Conservation (phyloP, 345 rosid species). For the Chamaenerion angustifolium region DNA sequence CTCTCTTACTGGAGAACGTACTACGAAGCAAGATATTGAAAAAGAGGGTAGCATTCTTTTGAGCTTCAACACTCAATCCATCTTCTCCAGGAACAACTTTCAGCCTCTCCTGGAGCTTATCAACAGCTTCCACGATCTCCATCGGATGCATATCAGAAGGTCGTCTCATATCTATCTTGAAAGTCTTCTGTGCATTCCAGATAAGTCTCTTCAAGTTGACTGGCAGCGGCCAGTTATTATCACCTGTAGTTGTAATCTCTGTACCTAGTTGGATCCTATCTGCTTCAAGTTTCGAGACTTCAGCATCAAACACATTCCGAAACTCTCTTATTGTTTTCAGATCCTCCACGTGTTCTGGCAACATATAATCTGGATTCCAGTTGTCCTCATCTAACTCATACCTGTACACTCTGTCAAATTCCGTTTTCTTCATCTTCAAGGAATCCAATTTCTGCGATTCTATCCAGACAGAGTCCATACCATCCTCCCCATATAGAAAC, state of each 20-base stretch:
- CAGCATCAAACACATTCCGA: constrained; percentile 89
- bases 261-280: constrained; percentile 83
- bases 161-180: constrained; percentile 61
- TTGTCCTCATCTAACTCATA: constrained; percentile 71
- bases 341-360: constrained; percentile 78
- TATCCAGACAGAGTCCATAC: constrained; percentile 98
- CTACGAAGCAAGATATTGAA: constrained; percentile 88
- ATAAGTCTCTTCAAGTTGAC: constrained; percentile 89
- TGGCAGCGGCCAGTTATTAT: constrained; percentile 83
- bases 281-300: constrained; percentile 77
- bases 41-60: constrained; percentile 95
- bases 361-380: constrained; percentile 80
- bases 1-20: constrained; percentile 94
- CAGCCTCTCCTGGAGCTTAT: constrained; percentile 89
- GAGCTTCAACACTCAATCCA: constrained; percentile 88
- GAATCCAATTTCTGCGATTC: constrained; percentile 93
- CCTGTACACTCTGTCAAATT: constrained; percentile 67
- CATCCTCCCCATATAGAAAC: constrained; percentile 98
- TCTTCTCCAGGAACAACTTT: constrained; percentile 93
- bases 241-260: constrained; percentile 91
- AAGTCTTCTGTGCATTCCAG: constrained; percentile 98
- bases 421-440: constrained; percentile 69
- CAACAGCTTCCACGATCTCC: constrained; percentile 93
- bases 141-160: constrained; percentile 87
- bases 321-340: constrained; percentile 75